Conservation (phyloP, 2,329 filamentous ascomycete genomes). For the Xenoacremonium recifei region DNA sequence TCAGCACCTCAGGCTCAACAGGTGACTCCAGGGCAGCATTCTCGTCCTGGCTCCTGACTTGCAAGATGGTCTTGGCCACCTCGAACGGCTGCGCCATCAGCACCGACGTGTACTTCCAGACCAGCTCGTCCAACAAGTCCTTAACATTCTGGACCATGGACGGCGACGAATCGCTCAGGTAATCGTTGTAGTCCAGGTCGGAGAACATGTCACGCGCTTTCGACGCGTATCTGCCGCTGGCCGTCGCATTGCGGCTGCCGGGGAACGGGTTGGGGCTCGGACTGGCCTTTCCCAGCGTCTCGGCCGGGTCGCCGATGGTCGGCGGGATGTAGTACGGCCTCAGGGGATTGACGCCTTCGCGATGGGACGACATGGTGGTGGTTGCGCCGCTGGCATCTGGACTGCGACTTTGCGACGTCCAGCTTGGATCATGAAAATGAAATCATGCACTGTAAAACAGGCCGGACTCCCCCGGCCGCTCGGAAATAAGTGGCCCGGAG, state of each 20-base stretch:
- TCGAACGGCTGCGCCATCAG: constrained; percentile 94
- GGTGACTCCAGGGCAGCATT: constrained; percentile 30
- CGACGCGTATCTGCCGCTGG: constrained; percentile 33
- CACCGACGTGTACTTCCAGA: constrained; percentile 90
- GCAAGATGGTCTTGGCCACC: constrained; percentile 90
- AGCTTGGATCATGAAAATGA: constrained; percentile 29
- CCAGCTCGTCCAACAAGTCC: constrained; percentile 75
- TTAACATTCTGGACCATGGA: constrained; percentile 73
- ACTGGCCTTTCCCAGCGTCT: constrained; percentile 30
- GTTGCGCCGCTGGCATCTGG: constrained; percentile 24
- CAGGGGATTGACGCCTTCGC: constrained; percentile 59
- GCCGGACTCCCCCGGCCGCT: no score
- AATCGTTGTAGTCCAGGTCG: constrained; percentile 90
- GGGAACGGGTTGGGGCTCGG: constrained; percentile 46
- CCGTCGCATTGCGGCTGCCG: constrained; percentile 41
- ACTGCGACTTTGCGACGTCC: constrained; percentile 16
- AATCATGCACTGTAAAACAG: constrained; percentile 26
- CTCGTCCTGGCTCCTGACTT: constrained; percentile 64
- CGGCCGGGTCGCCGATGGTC: constrained; percentile 48
- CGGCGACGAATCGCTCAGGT: constrained; percentile 73
- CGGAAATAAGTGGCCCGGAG: constrained; percentile 27
- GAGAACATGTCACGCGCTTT: constrained; percentile 83
- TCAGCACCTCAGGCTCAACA: constrained; percentile 20
- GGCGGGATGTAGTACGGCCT: constrained; percentile 69
- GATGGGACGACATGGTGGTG: constrained; percentile 42